Conservation (phyloP, 1,284 basidiomycete genomes). For the Puccinia horiana region DNA sequence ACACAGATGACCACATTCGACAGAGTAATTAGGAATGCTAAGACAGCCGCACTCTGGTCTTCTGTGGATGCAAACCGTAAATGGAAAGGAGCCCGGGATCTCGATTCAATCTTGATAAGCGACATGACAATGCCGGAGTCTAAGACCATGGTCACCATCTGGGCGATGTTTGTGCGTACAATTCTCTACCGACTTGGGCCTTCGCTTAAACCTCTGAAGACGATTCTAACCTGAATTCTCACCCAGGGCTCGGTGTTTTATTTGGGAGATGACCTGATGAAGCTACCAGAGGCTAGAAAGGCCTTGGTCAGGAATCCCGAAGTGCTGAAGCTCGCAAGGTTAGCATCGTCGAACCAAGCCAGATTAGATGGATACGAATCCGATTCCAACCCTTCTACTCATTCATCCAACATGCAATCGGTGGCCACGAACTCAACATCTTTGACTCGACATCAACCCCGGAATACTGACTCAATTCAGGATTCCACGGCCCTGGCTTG, state of each 20-base stretch:
- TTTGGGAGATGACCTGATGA: conserved; percentile 32
- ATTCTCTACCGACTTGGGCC: neutral
- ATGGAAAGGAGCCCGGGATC: conserved; percentile 31
- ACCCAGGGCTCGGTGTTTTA: conserved; percentile 32
- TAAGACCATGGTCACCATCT: conserved; percentile 37
- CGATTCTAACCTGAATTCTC: neutral
- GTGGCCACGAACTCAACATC: neutral
- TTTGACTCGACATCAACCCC: neutral
- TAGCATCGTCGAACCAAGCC: conserved; percentile 15
- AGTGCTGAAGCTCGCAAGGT: conserved; percentile 14
- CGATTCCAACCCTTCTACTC: neutral
- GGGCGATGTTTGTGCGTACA: conserved; percentile 37
- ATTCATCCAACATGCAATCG: neutral
- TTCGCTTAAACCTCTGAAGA: neutral
- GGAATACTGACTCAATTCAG: neutral
- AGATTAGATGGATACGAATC: neutral
- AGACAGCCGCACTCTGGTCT: conserved; percentile 31
- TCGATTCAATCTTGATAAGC: conserved; percentile 26
- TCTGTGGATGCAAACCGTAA: conserved; percentile 16
- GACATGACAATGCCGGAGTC: conserved; percentile 34
- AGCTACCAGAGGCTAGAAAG: conserved; percentile 22
- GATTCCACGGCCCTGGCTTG: neutral
- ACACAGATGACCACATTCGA: conserved; percentile 43
- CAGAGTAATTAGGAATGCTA: conserved; percentile 33
- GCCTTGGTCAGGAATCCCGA: conserved; percentile 37